Conservation (phyloP, 306 rosid species). For the cucumber (Cucumis sativus) region DNA sequence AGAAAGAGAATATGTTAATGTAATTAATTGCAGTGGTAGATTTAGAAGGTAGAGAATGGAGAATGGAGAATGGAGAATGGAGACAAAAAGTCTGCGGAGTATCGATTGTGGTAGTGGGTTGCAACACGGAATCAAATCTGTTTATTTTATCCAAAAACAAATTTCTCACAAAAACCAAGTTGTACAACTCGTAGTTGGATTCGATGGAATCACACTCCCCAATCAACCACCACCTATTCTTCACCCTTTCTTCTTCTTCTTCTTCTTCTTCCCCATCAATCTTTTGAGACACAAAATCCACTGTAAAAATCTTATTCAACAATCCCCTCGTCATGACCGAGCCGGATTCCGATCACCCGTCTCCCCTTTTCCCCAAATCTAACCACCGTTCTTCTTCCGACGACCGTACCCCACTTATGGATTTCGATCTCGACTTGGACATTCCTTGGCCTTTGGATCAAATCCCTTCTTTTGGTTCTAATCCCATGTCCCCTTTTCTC, state of each 20-base stretch:
- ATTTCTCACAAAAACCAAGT: background rate
- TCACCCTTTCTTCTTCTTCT: background rate
- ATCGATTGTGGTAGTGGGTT: conserved; percentile 8
- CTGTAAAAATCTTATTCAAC: background rate
- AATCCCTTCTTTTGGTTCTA: conserved; percentile 30
- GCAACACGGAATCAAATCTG: conserved; percentile 12
- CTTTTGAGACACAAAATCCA: no score
- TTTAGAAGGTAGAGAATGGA: no score
- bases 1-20: background rate
- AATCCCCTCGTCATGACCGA: conserved; percentile 29
- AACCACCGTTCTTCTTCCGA: background rate
- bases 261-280: conserved; percentile 11
- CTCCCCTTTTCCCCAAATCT: conserved; percentile 25
- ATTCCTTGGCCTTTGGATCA: conserved; percentile 62
- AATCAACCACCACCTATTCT: conserved; percentile 10
- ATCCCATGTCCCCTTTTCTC: conserved; percentile 49
- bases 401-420: conserved; percentile 35
- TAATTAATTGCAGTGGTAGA: background rate
- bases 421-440: conserved; percentile 64
- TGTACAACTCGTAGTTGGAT: conserved; percentile 10
- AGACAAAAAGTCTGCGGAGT: conserved; percentile 4
- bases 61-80: background rate
- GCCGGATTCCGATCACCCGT: conserved; percentile 33
- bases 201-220: conserved; percentile 15
- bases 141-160: conserved; percentile 9